Percentiles rank a stretch among this genome's conserved stretches.
phyloP scores from a whole-genome alignment of 345 rosid species.

The Gossypium bickii region DNA sequence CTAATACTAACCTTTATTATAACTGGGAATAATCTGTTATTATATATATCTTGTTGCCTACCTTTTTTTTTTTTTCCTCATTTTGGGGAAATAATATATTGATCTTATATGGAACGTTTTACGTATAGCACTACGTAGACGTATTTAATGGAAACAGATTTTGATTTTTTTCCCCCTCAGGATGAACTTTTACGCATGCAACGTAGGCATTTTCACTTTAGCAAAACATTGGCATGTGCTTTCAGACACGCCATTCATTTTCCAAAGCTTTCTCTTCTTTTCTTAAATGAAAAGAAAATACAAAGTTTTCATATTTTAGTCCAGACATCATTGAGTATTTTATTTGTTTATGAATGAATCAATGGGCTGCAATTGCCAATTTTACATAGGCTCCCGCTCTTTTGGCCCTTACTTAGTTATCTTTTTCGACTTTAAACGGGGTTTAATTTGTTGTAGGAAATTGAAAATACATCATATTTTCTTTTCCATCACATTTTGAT shows the following conservation, averaged over 20 bases:
- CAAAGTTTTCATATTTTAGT: neutral
- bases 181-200: neutral
- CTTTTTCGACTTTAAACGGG: neutral
- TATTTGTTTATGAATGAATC: neutral
- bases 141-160: neutral
- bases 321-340: neutral
- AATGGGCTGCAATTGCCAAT: no score
- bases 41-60: neutral
- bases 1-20: neutral
- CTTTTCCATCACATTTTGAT: no score
- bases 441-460: neutral
- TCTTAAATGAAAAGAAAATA: neutral
- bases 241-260: neutral
- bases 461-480: neutral
- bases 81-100: neutral
- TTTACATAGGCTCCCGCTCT: neutral
- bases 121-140: neutral
- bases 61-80: neutral
- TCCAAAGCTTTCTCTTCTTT: neutral
- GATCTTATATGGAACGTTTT: neutral
- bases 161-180: neutral
- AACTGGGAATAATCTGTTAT: neutral
- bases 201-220: constrained; percentile 3
- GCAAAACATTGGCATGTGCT: constrained; percentile 5
- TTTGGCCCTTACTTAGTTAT: neutral